phyloP scores from a whole-genome alignment of 1,284 basidiomycete species.

The Nidula niveotomentosa region DNA sequence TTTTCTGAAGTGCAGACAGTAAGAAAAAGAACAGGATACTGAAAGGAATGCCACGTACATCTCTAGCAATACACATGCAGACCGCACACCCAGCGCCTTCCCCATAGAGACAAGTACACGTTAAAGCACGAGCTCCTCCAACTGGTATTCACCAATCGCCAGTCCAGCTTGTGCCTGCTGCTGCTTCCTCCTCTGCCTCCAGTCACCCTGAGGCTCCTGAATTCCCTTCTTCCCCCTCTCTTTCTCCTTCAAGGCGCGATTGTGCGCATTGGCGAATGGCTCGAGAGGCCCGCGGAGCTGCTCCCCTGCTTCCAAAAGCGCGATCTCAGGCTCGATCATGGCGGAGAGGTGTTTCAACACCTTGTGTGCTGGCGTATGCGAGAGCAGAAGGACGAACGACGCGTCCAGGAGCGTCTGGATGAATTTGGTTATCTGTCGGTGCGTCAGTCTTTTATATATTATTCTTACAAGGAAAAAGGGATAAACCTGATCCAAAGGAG shows the following conservation, averaged over 20 bases:
- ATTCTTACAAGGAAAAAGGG: neutral
- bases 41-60: too few species aligned
- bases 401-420: conserved; percentile 66
- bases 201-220: conserved; percentile 36
- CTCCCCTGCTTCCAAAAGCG: conserved; percentile 46
- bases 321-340: conserved; percentile 54
- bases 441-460: neutral
- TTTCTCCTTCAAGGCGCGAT: conserved; percentile 42
- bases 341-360: conserved; percentile 47
- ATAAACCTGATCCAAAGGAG: conserved; percentile 52
- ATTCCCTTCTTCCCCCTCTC: conserved; percentile 24
- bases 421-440: conserved; percentile 53
- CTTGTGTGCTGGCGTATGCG: conserved; percentile 53
- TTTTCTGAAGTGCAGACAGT: too few species aligned
- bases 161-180: conserved; percentile 50
- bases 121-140: conserved; percentile 62
- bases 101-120: neutral
- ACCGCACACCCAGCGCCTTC: too few species aligned
- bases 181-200: conserved; percentile 54
- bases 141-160: conserved; percentile 62
- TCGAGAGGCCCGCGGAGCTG: conserved; percentile 59
- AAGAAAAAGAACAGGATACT: too few species aligned
- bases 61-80: too few species aligned
- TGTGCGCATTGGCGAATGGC: conserved; percentile 55
- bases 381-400: conserved; percentile 62